Evolutionary conservation across 2,329 filamentous ascomycete species (phyloP), one percentile per base, ranked within the genome.

Genomic region (Ceratocystis alfenasii): DNA sequence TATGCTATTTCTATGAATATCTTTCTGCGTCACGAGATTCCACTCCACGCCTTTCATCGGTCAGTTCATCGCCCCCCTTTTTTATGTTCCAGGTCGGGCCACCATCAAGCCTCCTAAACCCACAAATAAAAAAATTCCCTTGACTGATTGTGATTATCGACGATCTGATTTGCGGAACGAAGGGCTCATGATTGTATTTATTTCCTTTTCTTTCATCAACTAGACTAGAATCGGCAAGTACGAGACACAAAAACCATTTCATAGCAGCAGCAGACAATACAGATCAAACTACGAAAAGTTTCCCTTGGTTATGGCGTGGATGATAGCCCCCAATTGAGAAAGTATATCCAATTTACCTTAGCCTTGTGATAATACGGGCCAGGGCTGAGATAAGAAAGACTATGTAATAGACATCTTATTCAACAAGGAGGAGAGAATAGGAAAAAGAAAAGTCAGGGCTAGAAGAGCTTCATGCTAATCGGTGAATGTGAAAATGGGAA

Each of bases 71-170:
- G 55, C 22, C 28, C 55, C 55, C 55, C 55, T 36, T 59, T 59
- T 59, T 59, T 3, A 17, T 59, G 55, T 59, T 59, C 55, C 55
- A 59, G 28, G 55, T 53, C 28, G 25, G 55, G 55, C 55, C 28
- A 30, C 55, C 25, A 36, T 25, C 15, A 59, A 28, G 28, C 55
- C 55, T 59, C 55, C 55, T 59, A 59, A 59, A 59, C 55, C 55
- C 55, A 59, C 55, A 59, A 59, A 59, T 59, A 59, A 59, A 59
- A 57, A 59, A 59, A 59, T 36, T n/a, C 55, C 28, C 55, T 59
- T 36, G 55, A 59, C 28, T 59, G 55, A 59, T 59, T 59, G 55
- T 59, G 55, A 59, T 59, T 59, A 59, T 59, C 55, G 55, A 59
- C 55, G 55, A 59, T 33, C 55, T 59, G 55, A 59, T 59, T 59